Evolutionary conservation across 176 grass and related monocot species (phyloP).

Genomic region (Triticum timopheevii): DNA sequence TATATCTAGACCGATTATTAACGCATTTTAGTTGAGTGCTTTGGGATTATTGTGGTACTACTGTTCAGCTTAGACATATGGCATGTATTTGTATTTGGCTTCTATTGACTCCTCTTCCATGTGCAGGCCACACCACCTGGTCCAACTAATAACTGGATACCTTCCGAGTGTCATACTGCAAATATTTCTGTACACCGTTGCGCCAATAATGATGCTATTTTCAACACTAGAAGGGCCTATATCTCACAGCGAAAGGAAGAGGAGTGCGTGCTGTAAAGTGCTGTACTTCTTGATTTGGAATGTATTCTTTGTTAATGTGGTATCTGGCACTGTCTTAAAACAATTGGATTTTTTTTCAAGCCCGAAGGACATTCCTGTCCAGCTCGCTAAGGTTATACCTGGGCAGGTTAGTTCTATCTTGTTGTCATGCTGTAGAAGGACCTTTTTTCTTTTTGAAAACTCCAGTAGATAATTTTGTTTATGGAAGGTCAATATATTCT

Average conservation of each 20-base stretch:
- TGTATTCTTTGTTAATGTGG: conserved; percentile 88
- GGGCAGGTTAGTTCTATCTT: conserved; percentile 57
- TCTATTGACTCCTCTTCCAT: conserved; percentile 21
- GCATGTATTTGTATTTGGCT: neutral
- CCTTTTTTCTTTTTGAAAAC: too few species aligned
- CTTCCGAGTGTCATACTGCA: conserved; percentile 88
- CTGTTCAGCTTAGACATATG: neutral
- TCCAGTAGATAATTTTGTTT: neutral
- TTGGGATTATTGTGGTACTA: neutral
- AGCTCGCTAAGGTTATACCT: conserved; percentile 87
- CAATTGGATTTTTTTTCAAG: conserved; percentile 76
- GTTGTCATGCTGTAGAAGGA: neutral
- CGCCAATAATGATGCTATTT: conserved; percentile 90
- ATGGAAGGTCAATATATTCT: neutral
- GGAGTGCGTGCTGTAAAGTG: conserved; percentile 87
- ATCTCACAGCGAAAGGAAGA: conserved; percentile 94
- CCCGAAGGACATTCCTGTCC: conserved; percentile 68
- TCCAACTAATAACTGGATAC: conserved; percentile 86
- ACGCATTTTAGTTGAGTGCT: conserved; percentile 9
- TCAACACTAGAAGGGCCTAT: conserved; percentile 87
- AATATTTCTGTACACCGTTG: conserved; percentile 67
- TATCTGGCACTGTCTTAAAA: conserved; percentile 81
- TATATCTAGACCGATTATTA: neutral
- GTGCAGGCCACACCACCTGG: conserved; percentile 68
- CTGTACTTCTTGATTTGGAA: conserved; percentile 96